Base-by-base conservation (phyloP, 2,329 filamentous ascomycete species). In the Epichloe bromicola region DNA sequence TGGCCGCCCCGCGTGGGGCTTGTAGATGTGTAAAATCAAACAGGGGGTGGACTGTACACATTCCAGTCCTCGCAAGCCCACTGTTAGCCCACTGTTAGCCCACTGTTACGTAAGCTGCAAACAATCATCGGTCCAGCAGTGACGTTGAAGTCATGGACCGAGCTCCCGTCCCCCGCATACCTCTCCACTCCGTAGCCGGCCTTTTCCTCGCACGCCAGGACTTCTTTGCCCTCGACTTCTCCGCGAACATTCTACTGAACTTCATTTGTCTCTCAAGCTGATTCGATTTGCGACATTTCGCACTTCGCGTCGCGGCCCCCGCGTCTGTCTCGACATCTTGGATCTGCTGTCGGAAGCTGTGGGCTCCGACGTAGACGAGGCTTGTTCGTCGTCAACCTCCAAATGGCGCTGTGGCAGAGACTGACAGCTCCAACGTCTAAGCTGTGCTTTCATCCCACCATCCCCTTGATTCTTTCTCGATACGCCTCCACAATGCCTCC, bases 401-500 rank as follows among this genome's bases (percentile, higher is more conserved):
- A 37, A 52, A 67, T 67, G 65, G 58, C 62, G 46, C 57, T 67
- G 26, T 58, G 66, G 48, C 63, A 63, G 49, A 59, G 58, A 43
- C 54, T 67, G 30, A 56, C 56, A 53, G 58, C 63, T 52, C 59
- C 62, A 36, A 61, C 64, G 12, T 51, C 46, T 39, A 51, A 49
- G 20, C 51, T 53, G 55, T 64, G 60, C 57, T 67, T 65, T 49
- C 63, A 60, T 63, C 56, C 52, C 23, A 52, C 54, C 45, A 54
- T 59, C 55, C 62, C 58, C 40, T 53, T 61, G 49, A 56, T 59
- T 26, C 51, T 65, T 19, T 54, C 59, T 56, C 59, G 72, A 61
- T 61, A 65, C 63, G 69, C 72, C 47, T 76, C 74, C 30, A 75
- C 66, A 49, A 71, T 75, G 69, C 67, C 63, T 46, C 73, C 72